These are phyloP conservation scores for Phaeosphaeriaceae sp. DNA, from an alignment of 2,329 filamentous ascomycete species.

Conservation along the genomic window DNA sequence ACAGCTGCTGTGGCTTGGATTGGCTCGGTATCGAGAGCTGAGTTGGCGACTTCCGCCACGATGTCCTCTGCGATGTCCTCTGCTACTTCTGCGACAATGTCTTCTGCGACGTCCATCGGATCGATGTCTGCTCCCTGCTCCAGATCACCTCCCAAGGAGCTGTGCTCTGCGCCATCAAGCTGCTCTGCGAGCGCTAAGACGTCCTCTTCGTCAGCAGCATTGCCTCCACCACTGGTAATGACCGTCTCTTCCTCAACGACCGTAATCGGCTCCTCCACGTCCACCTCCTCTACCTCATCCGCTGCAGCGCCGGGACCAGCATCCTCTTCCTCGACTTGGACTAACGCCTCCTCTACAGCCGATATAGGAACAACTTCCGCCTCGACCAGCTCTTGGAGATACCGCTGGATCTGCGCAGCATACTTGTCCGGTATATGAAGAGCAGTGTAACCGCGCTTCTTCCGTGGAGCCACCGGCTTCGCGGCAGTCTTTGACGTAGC, in stretches of 20 bases:
- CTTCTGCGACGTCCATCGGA: not conserved
- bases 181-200: not conserved
- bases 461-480: slow-evolving; percentile 24
- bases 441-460: slow-evolving; percentile 32
- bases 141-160: not conserved
- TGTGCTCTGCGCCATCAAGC: not conserved
- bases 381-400: slow-evolving; percentile 19
- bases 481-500: slow-evolving; percentile 8
- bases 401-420: slow-evolving; percentile 21
- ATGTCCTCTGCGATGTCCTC: not conserved
- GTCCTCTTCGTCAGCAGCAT: not conserved
- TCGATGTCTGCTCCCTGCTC: not conserved
- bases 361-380: slow-evolving; percentile 8
- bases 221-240: not conserved
- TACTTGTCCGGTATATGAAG: slow-evolving; percentile 38
- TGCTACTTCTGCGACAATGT: not conserved
- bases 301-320: slow-evolving; percentile 1
- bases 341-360: slow-evolving; percentile 8
- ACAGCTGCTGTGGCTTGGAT: not conserved
- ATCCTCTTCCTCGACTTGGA: slow-evolving; percentile 3
- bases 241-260: too few species aligned
- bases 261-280: too few species aligned
- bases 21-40: not conserved
- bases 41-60: not conserved
- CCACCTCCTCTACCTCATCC: not conserved